These are phyloP conservation scores for Lentinula raphanica DNA, from an alignment of 768 basidiomycete genomes.

Conservation along the genomic window DNA sequence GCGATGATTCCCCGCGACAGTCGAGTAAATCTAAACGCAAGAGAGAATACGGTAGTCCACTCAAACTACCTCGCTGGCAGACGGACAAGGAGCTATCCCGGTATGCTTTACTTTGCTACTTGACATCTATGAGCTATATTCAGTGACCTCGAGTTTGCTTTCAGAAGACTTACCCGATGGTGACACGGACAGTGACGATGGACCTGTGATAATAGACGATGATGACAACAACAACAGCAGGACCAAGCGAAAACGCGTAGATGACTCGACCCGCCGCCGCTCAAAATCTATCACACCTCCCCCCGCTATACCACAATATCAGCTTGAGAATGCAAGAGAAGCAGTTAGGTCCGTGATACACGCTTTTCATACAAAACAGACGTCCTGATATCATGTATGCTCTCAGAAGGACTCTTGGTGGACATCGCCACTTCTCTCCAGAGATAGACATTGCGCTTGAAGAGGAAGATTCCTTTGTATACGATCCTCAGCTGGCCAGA, in stretches of 20 bases:
- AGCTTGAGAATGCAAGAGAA: constrained; percentile 51
- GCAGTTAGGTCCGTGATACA: constrained; percentile 49
- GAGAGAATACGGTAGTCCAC: constrained; percentile 28
- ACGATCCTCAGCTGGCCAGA: constrained; percentile 59
- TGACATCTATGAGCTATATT: constrained; percentile 1
- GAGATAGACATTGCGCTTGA: constrained; percentile 26
- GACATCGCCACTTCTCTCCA: constrained; percentile 43
- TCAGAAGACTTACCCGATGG: constrained; percentile 27
- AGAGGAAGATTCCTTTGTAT: constrained; percentile 45
- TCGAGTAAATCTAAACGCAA: constrained; percentile 28
- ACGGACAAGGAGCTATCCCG: constrained; percentile 32
- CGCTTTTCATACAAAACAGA: not conserved
- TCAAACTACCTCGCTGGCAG: constrained; percentile 34
- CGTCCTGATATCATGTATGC: not conserved
- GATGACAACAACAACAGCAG: constrained; percentile 28
- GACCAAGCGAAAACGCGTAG: constrained; percentile 28
- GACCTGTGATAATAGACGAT: constrained; percentile 38
- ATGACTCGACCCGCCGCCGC: constrained; percentile 51
- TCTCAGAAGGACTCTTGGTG: constrained; percentile 44
- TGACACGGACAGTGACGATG: constrained; percentile 38
- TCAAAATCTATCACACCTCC: constrained; percentile 77
- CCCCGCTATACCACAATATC: constrained; percentile 49
- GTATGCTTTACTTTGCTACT: constrained; percentile 25
- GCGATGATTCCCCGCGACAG: constrained; percentile 25
- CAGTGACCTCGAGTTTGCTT: constrained; percentile 25